A percentile compares a stretch with the other conserved stretches of the same genome.
phyloP scores from a whole-genome alignment of 805 yeast species.

The Komagataella ulmi region DNA sequence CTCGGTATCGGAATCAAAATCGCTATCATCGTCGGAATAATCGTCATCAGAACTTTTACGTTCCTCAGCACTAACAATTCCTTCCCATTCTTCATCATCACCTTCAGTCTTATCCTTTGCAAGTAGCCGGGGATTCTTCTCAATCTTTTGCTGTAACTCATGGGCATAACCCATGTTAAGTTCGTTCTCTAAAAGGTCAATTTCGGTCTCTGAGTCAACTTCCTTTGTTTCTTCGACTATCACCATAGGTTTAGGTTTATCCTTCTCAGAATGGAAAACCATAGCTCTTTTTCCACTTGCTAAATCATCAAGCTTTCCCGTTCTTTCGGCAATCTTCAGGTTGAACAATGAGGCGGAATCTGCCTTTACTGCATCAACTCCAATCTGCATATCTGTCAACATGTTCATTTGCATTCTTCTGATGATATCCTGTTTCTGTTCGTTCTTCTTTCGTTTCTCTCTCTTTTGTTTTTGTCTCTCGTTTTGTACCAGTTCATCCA shows the following conservation, averaged over 20 bases:
- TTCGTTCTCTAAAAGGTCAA: slow-evolving; percentile 66
- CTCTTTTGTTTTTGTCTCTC: slow-evolving; percentile 61
- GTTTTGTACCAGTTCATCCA: slow-evolving; percentile 57
- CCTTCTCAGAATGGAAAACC: slow-evolving; percentile 41
- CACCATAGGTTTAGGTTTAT: slow-evolving; percentile 39
- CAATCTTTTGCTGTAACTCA: slow-evolving; percentile 54
- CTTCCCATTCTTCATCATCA: slow-evolving; percentile 72
- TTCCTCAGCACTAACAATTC: slow-evolving; percentile 32
- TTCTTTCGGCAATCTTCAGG: slow-evolving; percentile 72
- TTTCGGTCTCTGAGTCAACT: slow-evolving; percentile 32
- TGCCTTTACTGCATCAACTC: slow-evolving; percentile 78
- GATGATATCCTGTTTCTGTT: slow-evolving; percentile 75
- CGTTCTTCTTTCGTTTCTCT: slow-evolving; percentile 74
- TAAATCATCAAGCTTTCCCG: slow-evolving; percentile 66
- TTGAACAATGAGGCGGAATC: slow-evolving; percentile 76
- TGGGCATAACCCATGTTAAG: slow-evolving; percentile 70
- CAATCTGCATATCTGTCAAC: slow-evolving; percentile 86
- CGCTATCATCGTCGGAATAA: slow-evolving; percentile 28
- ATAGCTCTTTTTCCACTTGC: slow-evolving; percentile 64
- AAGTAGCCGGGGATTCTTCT: slow-evolving; percentile 52
- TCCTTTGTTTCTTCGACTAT: slow-evolving; percentile 38
- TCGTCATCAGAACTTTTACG: slow-evolving; percentile 25
- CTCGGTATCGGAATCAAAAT: slow-evolving; percentile 52
- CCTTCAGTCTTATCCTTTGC: slow-evolving; percentile 60
- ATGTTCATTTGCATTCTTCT: slow-evolving; percentile 91